Evolutionary conservation across 352 stramenopile species (phyloP).

Genomic region (Blastocystis sp.): DNA sequence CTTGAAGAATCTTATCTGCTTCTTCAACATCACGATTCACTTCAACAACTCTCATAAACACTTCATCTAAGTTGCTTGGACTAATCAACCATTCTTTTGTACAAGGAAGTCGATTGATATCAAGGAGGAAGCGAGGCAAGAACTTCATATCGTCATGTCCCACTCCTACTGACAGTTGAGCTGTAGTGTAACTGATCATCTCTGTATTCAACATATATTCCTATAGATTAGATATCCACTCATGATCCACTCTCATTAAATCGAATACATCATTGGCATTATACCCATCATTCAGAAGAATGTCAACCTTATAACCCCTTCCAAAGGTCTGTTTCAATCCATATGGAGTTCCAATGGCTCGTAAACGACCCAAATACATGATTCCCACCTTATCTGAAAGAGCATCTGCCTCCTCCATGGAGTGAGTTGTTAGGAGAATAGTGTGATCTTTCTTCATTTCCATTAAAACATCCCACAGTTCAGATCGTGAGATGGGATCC

Average conservation of each 20-base stretch:
- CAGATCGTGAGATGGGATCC: conserved; percentile 61
- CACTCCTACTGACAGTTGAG: background rate
- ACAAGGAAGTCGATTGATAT: conserved; percentile 6
- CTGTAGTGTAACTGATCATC: conserved; percentile 23
- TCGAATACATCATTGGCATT: conserved; percentile 40
- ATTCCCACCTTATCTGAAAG: conserved; percentile 61
- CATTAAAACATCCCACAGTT: conserved; percentile 64
- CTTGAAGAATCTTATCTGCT: background rate
- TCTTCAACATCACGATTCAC: conserved; percentile 1
- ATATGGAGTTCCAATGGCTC: conserved; percentile 29
- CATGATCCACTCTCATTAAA: background rate
- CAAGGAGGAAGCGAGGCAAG: conserved; percentile 5
- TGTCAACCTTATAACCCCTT: conserved; percentile 47
- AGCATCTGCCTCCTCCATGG: conserved; percentile 67
- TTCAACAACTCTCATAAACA: conserved; percentile 41
- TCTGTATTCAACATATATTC: conserved; percentile 42
- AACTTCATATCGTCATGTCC: conserved; percentile 29
- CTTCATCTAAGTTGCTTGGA: conserved; percentile 20
- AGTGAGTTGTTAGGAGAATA: conserved; percentile 64
- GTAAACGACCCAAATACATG: conserved; percentile 62
- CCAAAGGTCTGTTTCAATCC: conserved; percentile 49
- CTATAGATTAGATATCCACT: background rate
- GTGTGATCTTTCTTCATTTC: conserved; percentile 66
- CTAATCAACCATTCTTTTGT: conserved; percentile 55
- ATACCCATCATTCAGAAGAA: conserved; percentile 11